Percentiles rank a stretch among this genome's conserved stretches.
These are phyloP conservation scores for Raddia distichophylla DNA, from an alignment of 176 grass and related monocot species.

Conservation along the genomic window DNA sequence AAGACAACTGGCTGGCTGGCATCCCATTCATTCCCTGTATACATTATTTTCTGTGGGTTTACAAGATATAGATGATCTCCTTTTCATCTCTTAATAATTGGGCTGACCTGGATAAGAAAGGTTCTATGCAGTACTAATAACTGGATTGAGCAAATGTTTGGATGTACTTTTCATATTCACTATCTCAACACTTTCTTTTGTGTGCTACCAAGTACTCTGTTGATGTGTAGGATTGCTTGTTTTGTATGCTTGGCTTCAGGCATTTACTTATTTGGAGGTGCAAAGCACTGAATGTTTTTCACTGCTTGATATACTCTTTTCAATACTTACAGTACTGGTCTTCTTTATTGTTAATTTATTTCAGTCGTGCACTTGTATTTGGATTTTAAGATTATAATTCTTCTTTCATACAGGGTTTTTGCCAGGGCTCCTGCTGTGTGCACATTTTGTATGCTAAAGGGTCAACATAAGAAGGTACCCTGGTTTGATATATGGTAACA, in stretches of 20 bases:
- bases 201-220: constrained; percentile 23
- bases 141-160: constrained; percentile 35
- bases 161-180: constrained; percentile 15
- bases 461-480: constrained; percentile 96
- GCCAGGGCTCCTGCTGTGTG: constrained; percentile 66
- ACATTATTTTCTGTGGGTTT: constrained; percentile 66
- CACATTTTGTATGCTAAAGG: constrained; percentile 89
- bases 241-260: constrained; percentile 34
- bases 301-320: constrained; percentile 32
- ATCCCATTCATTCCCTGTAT: constrained; percentile 73
- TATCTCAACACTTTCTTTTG: constrained; percentile 5
- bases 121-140: constrained; percentile 36
- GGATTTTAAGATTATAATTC: constrained; percentile 68
- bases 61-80: constrained; percentile 56
- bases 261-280: constrained; percentile 42
- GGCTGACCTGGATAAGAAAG: constrained; percentile 28
- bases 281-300: constrained; percentile 18
- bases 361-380: constrained; percentile 40
- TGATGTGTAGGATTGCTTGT: constrained; percentile 34
- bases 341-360: constrained; percentile 40
- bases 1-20: constrained; percentile 94
- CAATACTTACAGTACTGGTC: constrained; percentile 22
- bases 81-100: constrained; percentile 27
- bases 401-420: constrained; percentile 88
- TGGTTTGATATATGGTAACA: constrained; percentile 87